Evolutionary conservation across 352 stramenopile genomes (phyloP), one percentile per base, ranked within the genome.

Genomic region (Plasmopara viticola): DNA sequence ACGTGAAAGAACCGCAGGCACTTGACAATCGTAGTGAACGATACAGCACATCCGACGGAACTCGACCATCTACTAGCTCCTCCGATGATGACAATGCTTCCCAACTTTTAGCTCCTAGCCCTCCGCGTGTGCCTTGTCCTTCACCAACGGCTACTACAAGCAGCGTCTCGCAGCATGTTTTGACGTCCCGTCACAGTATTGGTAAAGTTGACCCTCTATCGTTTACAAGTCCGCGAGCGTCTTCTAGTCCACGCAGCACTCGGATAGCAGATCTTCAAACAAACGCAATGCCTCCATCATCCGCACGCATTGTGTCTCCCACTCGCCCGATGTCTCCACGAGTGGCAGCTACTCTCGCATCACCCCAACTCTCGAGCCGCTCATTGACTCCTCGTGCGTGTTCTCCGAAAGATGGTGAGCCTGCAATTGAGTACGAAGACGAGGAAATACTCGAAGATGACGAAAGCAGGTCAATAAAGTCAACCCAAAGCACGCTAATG

Each of bases 361-460:
- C 52, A 44, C 57, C 57, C n/a, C 56, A 62, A 3, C 13, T n/a
- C 10, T 47, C 18, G 14, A 64, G 38, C 15, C 46, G 41, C 7
- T 42, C 56, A 37, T 25, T 34, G 7, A 61, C 55, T 5, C 56
- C 60, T 14, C 50, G 50, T 28, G 34, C 37, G 5, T 58, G 45
- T 15, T 34, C 46, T 15, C 31, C 37, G 7, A 57, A 38, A 50
- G 25, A 8, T 45, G 48, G 58, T 25, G 58, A 75, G 6, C 8
- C 39, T 39, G 56, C 56, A 8, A 41, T 67, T 29, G 70, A 78
- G 43, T 75, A 69, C 13, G 70, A 80, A 55, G 68, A 75, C 14
- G 70, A 74, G 15, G 66, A 76, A 46, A 45, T 66, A 13, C 25
- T 78, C 7, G 66, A 70, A 25, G 59, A 64, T 9, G 48, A 50